These are phyloP conservation scores for Yamadazyma sp. DNA, from an alignment of 1,139 yeast species.

Conservation along the genomic window DNA sequence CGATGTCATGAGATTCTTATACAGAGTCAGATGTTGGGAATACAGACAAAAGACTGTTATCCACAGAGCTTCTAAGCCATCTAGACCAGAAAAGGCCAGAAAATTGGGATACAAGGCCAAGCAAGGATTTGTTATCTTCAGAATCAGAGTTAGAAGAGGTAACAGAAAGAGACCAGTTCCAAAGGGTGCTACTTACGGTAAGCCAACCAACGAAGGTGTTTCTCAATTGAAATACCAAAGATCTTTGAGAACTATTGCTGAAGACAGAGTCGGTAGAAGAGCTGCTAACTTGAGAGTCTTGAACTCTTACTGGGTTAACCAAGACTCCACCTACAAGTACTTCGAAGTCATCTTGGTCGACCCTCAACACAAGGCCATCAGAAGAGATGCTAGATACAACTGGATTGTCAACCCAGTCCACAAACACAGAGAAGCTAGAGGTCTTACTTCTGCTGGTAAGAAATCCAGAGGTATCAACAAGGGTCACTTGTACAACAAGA, in stretches of 20 bases:
- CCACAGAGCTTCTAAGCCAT: conserved; percentile 98
- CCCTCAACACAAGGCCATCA: conserved; percentile 98
- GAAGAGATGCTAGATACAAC: conserved; percentile 99
- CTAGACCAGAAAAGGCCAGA: conserved; percentile 99
- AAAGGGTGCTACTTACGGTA: conserved; percentile 99
- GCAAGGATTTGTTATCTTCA: conserved; percentile 98
- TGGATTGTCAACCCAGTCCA: conserved; percentile 99
- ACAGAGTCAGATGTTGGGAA: conserved; percentile 99
- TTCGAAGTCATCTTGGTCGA: conserved; percentile 96
- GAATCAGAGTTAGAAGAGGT: conserved; percentile 99
- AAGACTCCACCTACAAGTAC: conserved; percentile 99
- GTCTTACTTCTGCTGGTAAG: conserved; percentile 97
- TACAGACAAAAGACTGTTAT: conserved; percentile 98
- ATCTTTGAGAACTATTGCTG: conserved; percentile 96
- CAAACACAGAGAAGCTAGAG: conserved; percentile 99
- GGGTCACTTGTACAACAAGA: conserved; percentile 99
- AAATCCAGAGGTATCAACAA: conserved; percentile 99
- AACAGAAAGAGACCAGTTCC: conserved; percentile 99
- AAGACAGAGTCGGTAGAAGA: conserved; percentile 99
- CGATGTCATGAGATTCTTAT: conserved; percentile 97
- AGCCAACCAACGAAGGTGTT: conserved; percentile 99
- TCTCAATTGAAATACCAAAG: conserved; percentile 99
- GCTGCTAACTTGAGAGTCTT: conserved; percentile 98
- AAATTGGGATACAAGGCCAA: conserved; percentile 99
- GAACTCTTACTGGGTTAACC: conserved; percentile 99